Evolutionary conservation across 78 protist genomes (phyloP), one percentile per base, ranked within the genome.

Genomic region (Carpediemonas membranifera): DNA sequence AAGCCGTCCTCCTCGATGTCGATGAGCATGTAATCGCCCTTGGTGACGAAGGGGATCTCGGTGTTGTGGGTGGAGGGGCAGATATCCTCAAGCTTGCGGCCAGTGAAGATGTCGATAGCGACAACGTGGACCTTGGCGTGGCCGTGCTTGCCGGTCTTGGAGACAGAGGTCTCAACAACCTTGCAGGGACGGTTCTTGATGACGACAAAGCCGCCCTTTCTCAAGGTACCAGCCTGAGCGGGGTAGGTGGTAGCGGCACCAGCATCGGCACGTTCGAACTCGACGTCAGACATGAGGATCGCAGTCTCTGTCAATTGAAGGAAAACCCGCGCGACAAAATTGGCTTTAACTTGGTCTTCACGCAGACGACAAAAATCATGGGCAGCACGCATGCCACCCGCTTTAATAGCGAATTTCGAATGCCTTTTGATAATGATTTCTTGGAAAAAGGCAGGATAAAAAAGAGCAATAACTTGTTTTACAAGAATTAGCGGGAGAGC

Each of bases 71-170:
- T 79, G 41, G 96, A 73, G 52, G 97, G 92, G 47, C 71, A 70
- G 41, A 87, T 65, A 44, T 87, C 94, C 81, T 94, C 95, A 69
- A 60, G 52, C 87, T 94, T 94, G 85, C 77, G 82, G 64, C 93
- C 93, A 37, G 90, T 86, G 93, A 94, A 94, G 77, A 94, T 89
- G 64, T 92, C 98, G 27, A 84, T 63, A 57, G 82, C 97, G 50
- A 71, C 70, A 39, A 91, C 27, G 80, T 89, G 65, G 65, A 83
- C 90, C 87, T 94, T 94, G 62, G 98, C 98, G 86, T 90, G 96
- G 28, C 98, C 98, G 87, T 94, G 98, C 91, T 94, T 94, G 59
- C 98, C 98, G 41, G 96, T 92, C 89, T 94, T 94, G 56, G 94
- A 91, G 65, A 88, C 84, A 57, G 91, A 70, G 74, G 72, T 61